phyloP scores from a whole-genome alignment of 2,329 filamentous ascomycete species.

The Thermoascus crustaceus region DNA sequence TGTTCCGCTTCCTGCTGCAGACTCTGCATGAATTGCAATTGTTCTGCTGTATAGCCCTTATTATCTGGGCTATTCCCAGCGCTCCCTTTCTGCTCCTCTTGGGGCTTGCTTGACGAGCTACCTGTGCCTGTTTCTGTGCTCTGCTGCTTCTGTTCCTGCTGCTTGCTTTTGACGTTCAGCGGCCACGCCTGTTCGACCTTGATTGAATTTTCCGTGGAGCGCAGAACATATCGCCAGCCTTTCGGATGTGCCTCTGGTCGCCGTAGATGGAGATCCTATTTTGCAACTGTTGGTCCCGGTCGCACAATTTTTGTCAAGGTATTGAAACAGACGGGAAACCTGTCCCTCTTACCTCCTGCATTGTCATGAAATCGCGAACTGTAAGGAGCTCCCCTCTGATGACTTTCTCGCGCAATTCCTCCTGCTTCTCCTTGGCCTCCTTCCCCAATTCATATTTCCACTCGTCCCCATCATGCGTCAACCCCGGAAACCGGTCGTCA shows the following conservation, averaged over 20 bases:
- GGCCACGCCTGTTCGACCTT: conserved; percentile 44
- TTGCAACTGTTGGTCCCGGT: too few species aligned
- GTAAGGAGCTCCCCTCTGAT: too few species aligned
- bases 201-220: conserved; percentile 42
- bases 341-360: too few species aligned
- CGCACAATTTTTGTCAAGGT: too few species aligned
- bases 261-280: conserved; percentile 39
- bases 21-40: conserved; percentile 33
- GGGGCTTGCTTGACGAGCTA: conserved; percentile 10
- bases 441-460: too few species aligned
- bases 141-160: conserved; percentile 15
- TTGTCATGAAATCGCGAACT: too few species aligned
- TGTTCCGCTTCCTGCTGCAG: conserved; percentile 40
- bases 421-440: too few species aligned
- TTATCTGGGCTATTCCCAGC: conserved; percentile 21
- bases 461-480: background rate
- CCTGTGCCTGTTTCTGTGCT: conserved; percentile 5
- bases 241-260: conserved; percentile 38
- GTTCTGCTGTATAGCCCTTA: conserved; percentile 36
- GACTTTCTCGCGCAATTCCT: too few species aligned
- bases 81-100: conserved; percentile 9
- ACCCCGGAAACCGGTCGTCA: too few species aligned
- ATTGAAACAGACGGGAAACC: too few species aligned
- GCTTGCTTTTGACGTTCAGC: conserved; percentile 38
- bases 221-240: conserved; percentile 45